These are phyloP conservation scores for Pseudotsuga menziesii DNA, from an alignment of 75 land plant species.

Conservation along the genomic window DNA sequence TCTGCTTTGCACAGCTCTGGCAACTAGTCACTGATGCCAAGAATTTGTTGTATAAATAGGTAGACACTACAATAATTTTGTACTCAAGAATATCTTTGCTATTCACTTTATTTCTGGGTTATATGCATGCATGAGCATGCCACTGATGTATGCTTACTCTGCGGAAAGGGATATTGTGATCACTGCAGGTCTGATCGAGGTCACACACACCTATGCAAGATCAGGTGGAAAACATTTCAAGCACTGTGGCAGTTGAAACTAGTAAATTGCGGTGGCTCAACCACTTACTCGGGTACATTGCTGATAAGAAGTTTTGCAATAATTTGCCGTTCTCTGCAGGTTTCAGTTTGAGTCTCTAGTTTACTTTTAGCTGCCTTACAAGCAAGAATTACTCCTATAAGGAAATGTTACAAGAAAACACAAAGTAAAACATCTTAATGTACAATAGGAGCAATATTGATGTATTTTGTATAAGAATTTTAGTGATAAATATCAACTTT, in stretches of 20 bases:
- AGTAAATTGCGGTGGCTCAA: neutral
- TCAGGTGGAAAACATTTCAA: constrained; percentile 1
- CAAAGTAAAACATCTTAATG: neutral
- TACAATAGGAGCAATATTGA: neutral
- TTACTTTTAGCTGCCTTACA: neutral
- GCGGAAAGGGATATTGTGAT: neutral
- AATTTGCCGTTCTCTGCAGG: neutral
- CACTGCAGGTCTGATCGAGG: neutral
- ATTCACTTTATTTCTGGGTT: neutral
- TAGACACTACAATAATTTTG: neutral
- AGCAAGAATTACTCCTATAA: constrained; percentile 2
- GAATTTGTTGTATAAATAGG: neutral
- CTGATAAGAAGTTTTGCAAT: neutral
- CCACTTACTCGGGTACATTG: neutral
- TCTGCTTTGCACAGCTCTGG: constrained; percentile 84
- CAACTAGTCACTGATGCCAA: constrained; percentile 66
- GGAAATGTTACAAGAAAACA: neutral
- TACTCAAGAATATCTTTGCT: neutral
- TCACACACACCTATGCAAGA: neutral
- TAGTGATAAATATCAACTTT: neutral
- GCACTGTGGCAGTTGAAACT: neutral
- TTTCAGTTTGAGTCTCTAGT: neutral
- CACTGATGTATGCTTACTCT: neutral
- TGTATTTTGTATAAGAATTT: neutral
- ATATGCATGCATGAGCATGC: neutral